phyloP scores from a whole-genome alignment of 148 eudicot genomes.

The Nyssa sinensis region DNA sequence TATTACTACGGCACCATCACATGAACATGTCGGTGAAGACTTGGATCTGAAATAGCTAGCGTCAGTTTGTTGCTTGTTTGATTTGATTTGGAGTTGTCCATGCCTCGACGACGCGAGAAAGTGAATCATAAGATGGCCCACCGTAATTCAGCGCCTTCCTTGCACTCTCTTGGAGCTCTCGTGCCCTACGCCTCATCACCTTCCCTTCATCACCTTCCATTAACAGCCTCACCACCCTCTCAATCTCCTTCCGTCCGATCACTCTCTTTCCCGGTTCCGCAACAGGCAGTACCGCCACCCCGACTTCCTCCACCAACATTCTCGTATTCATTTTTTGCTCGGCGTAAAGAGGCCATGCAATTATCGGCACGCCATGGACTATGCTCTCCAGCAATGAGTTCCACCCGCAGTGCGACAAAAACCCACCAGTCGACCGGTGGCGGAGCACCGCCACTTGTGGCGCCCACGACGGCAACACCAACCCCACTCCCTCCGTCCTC shows the following conservation, averaged over 20 bases:
- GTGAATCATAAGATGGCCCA: conserved; percentile 23
- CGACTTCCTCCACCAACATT: conserved; percentile 18
- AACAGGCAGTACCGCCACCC: conserved; percentile 24
- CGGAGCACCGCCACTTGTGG: conserved; percentile 26
- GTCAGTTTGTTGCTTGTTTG: too few species aligned
- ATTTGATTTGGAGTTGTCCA: too few species aligned
- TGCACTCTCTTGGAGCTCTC: conserved; percentile 25
- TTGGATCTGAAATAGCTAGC: too few species aligned
- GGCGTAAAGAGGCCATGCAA: conserved; percentile 26
- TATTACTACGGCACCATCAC: too few species aligned
- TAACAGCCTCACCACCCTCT: conserved; percentile 25
- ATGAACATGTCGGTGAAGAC: too few species aligned
- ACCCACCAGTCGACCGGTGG: conserved; percentile 25
- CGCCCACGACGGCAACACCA: conserved; percentile 28
- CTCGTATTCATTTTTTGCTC: conserved; percentile 31
- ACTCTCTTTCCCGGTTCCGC: not conserved
- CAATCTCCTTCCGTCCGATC: conserved; percentile 10
- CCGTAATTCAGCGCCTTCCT: conserved; percentile 2
- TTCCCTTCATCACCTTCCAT: conserved; percentile 25
- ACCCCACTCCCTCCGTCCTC: conserved; percentile 18
- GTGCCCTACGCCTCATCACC: conserved; percentile 10
- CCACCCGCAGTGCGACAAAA: conserved; percentile 38
- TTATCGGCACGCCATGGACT: conserved; percentile 23
- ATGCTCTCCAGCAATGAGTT: conserved; percentile 28
- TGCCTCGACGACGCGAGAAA: not conserved